Base-by-base conservation (phyloP, 768 basidiomycete genomes). In the Boletus vinaceobasis region DNA sequence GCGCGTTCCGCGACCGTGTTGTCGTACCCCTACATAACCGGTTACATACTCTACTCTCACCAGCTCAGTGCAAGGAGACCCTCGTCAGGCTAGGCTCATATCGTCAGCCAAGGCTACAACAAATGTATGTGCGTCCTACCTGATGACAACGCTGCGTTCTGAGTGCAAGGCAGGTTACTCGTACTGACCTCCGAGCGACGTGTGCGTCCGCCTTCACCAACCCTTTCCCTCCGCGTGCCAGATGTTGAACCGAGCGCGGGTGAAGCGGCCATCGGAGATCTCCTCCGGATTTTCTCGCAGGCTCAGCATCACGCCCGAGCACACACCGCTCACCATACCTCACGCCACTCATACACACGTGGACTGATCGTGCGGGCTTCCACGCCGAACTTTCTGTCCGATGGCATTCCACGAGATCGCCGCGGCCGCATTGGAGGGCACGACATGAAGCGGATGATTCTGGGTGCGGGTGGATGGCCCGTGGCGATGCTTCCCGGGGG, bases 1-100 rank as follows among this genome's bases (percentile, higher is more conserved):
- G 83, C 39, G 82, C 87, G 8, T 93, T 93, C 67, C 82, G 91
- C 29, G 90, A 93, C 72, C 81, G 80, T 52, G 83, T 93, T 53
- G 82, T 93, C 35, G 74, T 89, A 19, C 87, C 90, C 0, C 73
- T 87, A 17, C 81, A 76, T 47, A 64, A 79, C 49, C 75, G 81
- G 9, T 71, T 92, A 13, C 77, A 84, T 42, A 69, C 75, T 3
- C 78, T 85, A 13, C 75, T 91, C 33, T 80, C 79, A 26, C 69
- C 78, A 44, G 70, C 79, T 1, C 81, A 77, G 43, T 72, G 75
- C 32, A 82, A 86, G 54, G 87, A 87, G 44, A 77, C 73, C 42
- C 74, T 81, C 39, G 73, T 80, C 33, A 83, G 86, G 50, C 75
- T 77, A 3, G 69, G 77, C 13, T 77, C 79, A 2, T 82, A 84